phyloP scores from a whole-genome alignment of 106 monocot genomes.

The Platanthera guangdongensis region DNA sequence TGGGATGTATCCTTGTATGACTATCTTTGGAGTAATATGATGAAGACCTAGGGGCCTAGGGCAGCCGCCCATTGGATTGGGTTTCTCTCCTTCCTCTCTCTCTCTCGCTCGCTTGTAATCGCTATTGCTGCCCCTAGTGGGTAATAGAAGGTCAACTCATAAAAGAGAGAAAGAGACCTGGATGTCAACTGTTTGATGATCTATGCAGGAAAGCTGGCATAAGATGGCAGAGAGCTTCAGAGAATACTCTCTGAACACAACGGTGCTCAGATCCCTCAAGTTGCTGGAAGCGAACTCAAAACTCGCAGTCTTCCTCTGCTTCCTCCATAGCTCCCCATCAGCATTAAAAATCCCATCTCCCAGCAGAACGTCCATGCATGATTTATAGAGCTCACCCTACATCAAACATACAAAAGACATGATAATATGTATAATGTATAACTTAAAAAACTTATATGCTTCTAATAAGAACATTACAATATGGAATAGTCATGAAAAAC shows the following conservation, averaged over 20 bases:
- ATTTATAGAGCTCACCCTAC: conserved; percentile 59
- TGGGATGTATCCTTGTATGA: no score
- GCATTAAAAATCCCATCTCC: conserved; percentile 98
- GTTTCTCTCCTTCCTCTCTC: no score
- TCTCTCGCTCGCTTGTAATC: no score
- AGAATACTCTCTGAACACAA: conserved; percentile 75
- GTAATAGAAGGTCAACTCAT: no score
- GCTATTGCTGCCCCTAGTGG: no score
- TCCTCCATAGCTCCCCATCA: conserved; percentile 55
- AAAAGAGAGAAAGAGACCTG: conserved; percentile 31
- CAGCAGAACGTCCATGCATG: conserved; percentile 64
- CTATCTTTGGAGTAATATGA: no score
- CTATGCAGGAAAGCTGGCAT: conserved; percentile 33
- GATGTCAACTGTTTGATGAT: conserved; percentile 47
- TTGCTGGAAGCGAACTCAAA: conserved; percentile 92
- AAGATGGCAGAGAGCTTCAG: conserved; percentile 64
- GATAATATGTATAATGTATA: no score
- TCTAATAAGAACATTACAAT: no score
- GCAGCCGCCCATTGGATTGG: no score
- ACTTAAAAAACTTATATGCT: no score
- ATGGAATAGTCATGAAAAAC: no score
- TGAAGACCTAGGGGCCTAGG: no score
- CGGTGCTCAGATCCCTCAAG: conserved; percentile 72
- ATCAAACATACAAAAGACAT: neutral
- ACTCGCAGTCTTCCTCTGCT: conserved; percentile 77